Conservation (phyloP, 176 grass and related monocot species). For the barley (Hordeum vulgare) region DNA sequence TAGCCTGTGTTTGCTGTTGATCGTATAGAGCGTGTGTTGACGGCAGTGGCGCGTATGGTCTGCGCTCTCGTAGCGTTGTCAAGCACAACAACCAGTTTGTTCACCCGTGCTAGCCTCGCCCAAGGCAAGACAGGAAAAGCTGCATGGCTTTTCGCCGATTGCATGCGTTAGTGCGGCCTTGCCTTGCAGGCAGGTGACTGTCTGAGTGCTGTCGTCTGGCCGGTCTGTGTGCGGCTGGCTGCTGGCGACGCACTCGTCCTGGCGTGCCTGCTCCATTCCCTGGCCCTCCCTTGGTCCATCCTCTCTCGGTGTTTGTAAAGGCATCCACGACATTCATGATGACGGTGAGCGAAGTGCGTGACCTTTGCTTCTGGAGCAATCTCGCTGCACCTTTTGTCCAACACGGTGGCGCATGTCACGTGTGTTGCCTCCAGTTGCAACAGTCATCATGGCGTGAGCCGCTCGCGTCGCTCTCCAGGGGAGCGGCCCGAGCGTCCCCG, state of each 20-base stretch:
- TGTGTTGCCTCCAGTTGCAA: conserved; percentile 2
- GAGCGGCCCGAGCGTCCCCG: too few species aligned
- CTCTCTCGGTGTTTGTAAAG: not conserved
- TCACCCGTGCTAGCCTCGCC: not conserved
- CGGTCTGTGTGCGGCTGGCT: not conserved
- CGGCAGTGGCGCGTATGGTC: not conserved
- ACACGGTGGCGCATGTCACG: conserved; percentile 2
- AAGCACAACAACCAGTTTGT: not conserved
- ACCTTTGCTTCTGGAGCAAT: conserved; percentile 1
- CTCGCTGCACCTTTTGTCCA: not conserved
- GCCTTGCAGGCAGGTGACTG: too few species aligned
- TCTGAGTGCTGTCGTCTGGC: not conserved
- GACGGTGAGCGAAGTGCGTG: not conserved
- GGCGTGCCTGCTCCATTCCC: not conserved
- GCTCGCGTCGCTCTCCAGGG: too few species aligned
- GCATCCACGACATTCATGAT: not conserved
- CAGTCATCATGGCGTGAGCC: conserved; percentile 21
- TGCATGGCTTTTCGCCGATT: not conserved
- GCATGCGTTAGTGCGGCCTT: not conserved
- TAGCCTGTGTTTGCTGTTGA: not conserved
- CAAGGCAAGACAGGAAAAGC: not conserved
- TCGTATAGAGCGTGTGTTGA: not conserved
- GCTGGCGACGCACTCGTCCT: not conserved
- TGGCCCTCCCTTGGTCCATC: not conserved
- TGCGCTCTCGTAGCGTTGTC: not conserved